Base-by-base conservation (phyloP, 805 yeast genomes). In the Lachancea sp. region DNA sequence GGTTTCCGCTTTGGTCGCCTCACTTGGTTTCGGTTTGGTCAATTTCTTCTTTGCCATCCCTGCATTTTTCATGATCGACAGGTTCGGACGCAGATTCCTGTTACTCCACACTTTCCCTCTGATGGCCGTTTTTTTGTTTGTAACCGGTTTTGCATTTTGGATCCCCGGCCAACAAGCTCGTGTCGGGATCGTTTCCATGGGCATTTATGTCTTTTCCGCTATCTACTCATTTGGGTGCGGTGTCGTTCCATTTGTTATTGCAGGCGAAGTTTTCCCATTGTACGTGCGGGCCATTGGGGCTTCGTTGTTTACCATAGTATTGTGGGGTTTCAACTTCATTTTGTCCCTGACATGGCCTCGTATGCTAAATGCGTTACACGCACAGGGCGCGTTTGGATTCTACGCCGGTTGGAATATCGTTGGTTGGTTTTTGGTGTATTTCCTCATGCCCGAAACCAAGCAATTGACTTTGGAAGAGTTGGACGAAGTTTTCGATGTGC, bases 301-400 rank as follows among this genome's bases (percentile, higher is more conserved):
- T 79, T 78, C 88, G 2, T 68, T 79, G 47, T 90, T 89, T 21
- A 79, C 89, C 22, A 80, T 84, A 16, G 76, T 81, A 15, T 69
- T 82, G 58, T 80, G 85, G 85, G 79, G 80, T 62, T 80, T 80
- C 70, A 80, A 80, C 59, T 79, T 79, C 50, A 64, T 80, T 38
- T 65, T 79, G 46, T 78, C 92, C 16, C 70, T 85, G 47, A 78
- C 94, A 7, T 80, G 92, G 92, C 92, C 94, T 25, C 68, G 84
- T 18, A 63, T 86, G 60, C 61, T 74, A 42, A 71, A 63, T 35
- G 78, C 81, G 0, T 80, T 86, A 64, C 77, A 75, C 41, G 74
- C 87, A 2, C 85, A 80, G 49, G 95, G 96, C 60, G 94, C 94
- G 3, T 86, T 83, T 58, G 88, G 92, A 11, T 86, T 79, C 73